Base-by-base conservation (phyloP, 257 asterid genomes). In the Salvia splendens region DNA sequence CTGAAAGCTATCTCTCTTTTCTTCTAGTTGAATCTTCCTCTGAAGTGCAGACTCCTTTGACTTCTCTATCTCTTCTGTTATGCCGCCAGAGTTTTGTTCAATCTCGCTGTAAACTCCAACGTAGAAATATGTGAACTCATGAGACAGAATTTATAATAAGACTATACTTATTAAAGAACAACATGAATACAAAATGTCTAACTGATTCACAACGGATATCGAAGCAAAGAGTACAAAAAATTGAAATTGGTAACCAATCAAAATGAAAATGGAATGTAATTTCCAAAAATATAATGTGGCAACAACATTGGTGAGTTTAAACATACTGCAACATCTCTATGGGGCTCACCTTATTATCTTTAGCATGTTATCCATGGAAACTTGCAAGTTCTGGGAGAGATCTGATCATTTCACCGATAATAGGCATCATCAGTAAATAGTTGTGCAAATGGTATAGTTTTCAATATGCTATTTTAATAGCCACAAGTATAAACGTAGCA, bases 381-480 rank as follows among this genome's bases (percentile, higher is more conserved):
- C 83, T 79, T 92, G 96, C 70, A 88, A 72, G 46, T 84, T 95
- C 78, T 85, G 93, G 69, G 92, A 83, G 70, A 92, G 88, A 65
- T 82, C 97, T 87, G 91, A 69, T 24, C 72, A 67, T 65, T 20
- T 48, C 68, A 69, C 54, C 58, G 42, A 67, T 7, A 53, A 45
- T 28, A 56, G 69, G 57, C 54, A 62, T 35, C 36, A 10, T 30
- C 42, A 66, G 55, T 36, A 11, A n/a, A 68, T 12, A 8, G 38
- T 60, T 57, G 14, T 69, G 35, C 68, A 67, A 30, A 24, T 58
- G 32, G 4, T 71, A 7, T 35, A 53, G 63, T 56, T 33, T 35
- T 16, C 15, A 74, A 64, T 51, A 55, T 6, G 56, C 5, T 58
- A 52, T 48, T 51, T 60, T 10, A 59, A 28, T 12, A 42, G 57